Evolutionary conservation across 2,329 filamentous ascomycete genomes (phyloP), one percentile per base, ranked within the genome.

Genomic region (Aaosphaeria pasadenensis): DNA sequence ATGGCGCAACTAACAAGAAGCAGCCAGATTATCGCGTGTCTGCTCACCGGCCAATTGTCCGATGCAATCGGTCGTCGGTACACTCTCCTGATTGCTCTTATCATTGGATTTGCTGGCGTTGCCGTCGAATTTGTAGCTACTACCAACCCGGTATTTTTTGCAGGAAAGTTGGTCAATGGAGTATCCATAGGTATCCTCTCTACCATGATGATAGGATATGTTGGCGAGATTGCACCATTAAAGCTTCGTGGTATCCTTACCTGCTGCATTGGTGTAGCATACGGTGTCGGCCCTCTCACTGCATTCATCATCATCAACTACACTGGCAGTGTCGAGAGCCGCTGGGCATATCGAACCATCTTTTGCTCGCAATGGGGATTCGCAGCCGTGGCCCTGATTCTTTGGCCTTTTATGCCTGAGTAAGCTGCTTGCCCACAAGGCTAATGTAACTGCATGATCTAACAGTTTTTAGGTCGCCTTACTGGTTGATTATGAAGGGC

Each of bases 401-500:
- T 59, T 4, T 50, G 62, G 1, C 54, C 48, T 35, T 63, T 60
- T 41, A 62, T 64, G 59, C 62, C 59, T 3, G 62, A 64, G 44
- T 36, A 36, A 36, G 33, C 33, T 36, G n/a, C n/a, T 36, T 36
- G 9, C 33, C 7, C 33, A n/a, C 33, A 9, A 9, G 33, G 33
- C 17, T 24, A 36, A 36, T 9, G n/a, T 36, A 9, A 36, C n/a
- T 36, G 33, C n/a, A 9, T n/a, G 3, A n/a, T 9, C 33, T 36
- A 36, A 36, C n/a, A n/a, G 7, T n/a, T 2, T 36, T 9, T 36
- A 36, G 33, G n/a, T 83, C 79, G 9, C 84, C 84, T 1, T 87
- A 84, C 83, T 88, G 85, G 85, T 77, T 88, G 24, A 82, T 88
- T 39, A 81, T 84, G 35, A 80, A 78, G 54, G 82, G 81, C 33